These are phyloP conservation scores for Chaetomium fimeti DNA, from an alignment of 495 filamentous ascomycete genomes.

Conservation along the genomic window DNA sequence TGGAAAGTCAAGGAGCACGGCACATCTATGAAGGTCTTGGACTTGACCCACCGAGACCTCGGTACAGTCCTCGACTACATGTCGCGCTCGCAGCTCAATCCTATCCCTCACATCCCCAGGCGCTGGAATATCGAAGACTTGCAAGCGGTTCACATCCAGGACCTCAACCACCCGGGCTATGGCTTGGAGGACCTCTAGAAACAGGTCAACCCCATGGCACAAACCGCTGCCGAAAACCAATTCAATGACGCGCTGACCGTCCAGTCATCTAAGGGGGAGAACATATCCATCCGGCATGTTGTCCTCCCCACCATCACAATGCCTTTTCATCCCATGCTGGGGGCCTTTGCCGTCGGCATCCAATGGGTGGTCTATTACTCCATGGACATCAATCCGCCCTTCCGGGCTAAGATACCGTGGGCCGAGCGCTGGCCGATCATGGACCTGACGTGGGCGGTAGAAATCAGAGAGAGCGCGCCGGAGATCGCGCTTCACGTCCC, in stretches of 20 bases:
- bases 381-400: conserved; percentile 17
- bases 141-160: neutral
- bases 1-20: conserved; percentile 13
- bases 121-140: too few relatives aligned
- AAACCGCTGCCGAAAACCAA: neutral
- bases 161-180: conserved; percentile 7
- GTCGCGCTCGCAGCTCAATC: neutral
- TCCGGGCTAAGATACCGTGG: neutral
- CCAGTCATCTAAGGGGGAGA: neutral
- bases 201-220: neutral
- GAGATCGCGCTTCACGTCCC: neutral
- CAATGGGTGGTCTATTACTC: neutral
- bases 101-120: neutral
- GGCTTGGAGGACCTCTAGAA: neutral
- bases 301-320: neutral
- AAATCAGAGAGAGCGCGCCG: too few relatives aligned
- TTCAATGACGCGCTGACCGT: too few relatives aligned
- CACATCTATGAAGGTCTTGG: conserved; percentile 16
- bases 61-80: neutral
- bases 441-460: neutral
- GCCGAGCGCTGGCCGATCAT: neutral
- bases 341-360: conserved; percentile 15
- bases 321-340: neutral
- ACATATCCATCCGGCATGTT: neutral
- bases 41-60: conserved; percentile 4